Base-by-base conservation (phyloP, 2,329 filamentous ascomycete genomes). In the Xylogone sp. region DNA sequence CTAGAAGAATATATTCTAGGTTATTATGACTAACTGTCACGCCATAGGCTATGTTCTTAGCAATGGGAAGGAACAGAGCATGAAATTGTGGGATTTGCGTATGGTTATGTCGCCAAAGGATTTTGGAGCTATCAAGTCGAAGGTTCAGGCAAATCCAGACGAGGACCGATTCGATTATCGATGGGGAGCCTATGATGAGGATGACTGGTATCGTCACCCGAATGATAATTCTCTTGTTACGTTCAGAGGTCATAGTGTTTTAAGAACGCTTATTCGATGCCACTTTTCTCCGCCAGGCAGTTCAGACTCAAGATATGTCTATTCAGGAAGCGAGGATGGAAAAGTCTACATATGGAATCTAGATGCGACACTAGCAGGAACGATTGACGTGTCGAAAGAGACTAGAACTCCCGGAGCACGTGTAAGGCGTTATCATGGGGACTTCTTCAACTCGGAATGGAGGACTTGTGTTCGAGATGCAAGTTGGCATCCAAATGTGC, bases 1-100 rank as follows among this genome's bases (percentile, higher is more conserved):
- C 39, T 8, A 19, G 19, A 3, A 3, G 34, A 29, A 9, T 39
- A 3, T 10, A 19, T 18, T 3, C 6, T 9, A 1, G 3, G 12
- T 21, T 6, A 10, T 21, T 18, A 10, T 39, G 6, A 9, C 20
- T 21, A 39, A 9, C 21, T 21, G 59, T 44, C 27, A 21, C 18
- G 1, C 7, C 24, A 1, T 43, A 66, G 64, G 65, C 51, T 97
- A 97, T 67, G 87, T 97, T 8, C 81, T 99, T 21, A 92, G 87
- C 59, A 99, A 99, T 62, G 90, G 84, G 55, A 99, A 97, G 66
- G 94, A 99, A 65, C 94, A 97, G 69, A 93, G 86, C 42, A 96
- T 96, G 83, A 97, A 97, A 71, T 78, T 99, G 0, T 99, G 94
- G 94, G 94, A 99, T 68, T 68, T 97, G 51, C 80, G 93, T 48